Evolutionary conservation across 345 rosid genomes (phyloP), one percentile per base, ranked within the genome.

Genomic region (Triadica sebifera): DNA sequence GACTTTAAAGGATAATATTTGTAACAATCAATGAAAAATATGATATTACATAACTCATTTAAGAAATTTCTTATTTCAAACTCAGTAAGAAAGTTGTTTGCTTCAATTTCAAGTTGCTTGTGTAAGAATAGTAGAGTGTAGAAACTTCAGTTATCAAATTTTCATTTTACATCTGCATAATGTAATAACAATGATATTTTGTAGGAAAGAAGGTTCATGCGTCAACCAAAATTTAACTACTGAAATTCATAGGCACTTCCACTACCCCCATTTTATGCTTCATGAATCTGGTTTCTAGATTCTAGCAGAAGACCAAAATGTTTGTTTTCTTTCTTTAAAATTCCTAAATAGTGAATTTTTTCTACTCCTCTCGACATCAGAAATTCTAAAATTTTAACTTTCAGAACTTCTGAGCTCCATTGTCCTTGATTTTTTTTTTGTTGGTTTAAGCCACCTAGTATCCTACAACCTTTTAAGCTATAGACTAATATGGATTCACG

Each of bases 381-480:
- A 16, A 52, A 10, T 25, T 41, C 38, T 16, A 50, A 52, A 53
- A 19, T 62, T 51, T 39, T 37, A 34, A 7, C 19, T 34, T 63
- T 73, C 69, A 73, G 67, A 49, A 60, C 24, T 72, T 60, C 47
- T 1, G 47, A 50, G 37, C 24, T 51, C 10, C 63, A 9, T 20
- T 25, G 47, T 39, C 69, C 50, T 20, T 41, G 19, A 1, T 29
- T 29, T 29, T 29, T 29, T 29, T 29, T 29, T 29, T 29, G 1
- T 29, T 29, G 34, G 34, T 29, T 29, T 29, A 29, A 29, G 2
- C 34, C 34, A 2, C 2, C 34, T 29, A 29, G 34, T 2, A 29
- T 29, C 34, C 34, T 29, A 29, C 34, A 29, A 29, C 2, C 34
- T 29, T 1, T 29, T 29, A 29, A 29, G 34, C 34, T 29, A 29